These are phyloP conservation scores for Sarcodon sp. DNA, from an alignment of 768 basidiomycete species.

Conservation along the genomic window DNA sequence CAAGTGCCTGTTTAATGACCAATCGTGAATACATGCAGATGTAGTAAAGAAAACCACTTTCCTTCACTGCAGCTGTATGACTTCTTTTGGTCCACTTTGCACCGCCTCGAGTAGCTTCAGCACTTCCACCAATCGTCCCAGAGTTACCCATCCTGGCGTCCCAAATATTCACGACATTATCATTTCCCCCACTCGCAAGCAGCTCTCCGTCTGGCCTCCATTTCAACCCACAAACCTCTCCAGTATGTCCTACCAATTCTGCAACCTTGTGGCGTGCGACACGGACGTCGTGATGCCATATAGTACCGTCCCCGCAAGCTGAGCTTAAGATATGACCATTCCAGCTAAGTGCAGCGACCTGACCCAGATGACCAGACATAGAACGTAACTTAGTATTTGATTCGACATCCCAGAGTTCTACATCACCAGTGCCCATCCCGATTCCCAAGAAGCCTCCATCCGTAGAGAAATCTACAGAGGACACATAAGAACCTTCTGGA, in stretches of 20 bases:
- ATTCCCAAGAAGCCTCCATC: constrained; percentile 76
- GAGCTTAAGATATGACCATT: constrained; percentile 74
- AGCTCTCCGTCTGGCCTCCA: constrained; percentile 86
- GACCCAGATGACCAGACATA: constrained; percentile 81
- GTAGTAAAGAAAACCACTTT: background rate
- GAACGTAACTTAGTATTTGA: constrained; percentile 67
- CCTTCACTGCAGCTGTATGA: constrained; percentile 35
- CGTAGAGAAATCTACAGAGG: constrained; percentile 66
- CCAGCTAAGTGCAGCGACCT: constrained; percentile 84
- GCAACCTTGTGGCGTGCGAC: constrained; percentile 73
- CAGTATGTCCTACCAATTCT: constrained; percentile 81
- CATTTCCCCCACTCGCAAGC: constrained; percentile 91
- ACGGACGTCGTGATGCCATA: constrained; percentile 94
- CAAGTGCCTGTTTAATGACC: constrained; percentile 56
- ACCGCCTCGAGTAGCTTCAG: constrained; percentile 11
- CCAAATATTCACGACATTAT: constrained; percentile 98
- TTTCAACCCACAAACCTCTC: constrained; percentile 86
- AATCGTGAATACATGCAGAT: background rate
- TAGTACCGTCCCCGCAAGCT: constrained; percentile 89
- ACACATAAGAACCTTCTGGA: constrained; percentile 63
- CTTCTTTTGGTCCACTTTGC: constrained; percentile 42
- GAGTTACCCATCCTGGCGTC: constrained; percentile 44
- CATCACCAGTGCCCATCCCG: constrained; percentile 69
- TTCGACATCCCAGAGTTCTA: constrained; percentile 94
- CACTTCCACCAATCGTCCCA: constrained; percentile 12